Conservation (phyloP, 768 basidiomycete genomes). For the Leccinum uliginosum region DNA sequence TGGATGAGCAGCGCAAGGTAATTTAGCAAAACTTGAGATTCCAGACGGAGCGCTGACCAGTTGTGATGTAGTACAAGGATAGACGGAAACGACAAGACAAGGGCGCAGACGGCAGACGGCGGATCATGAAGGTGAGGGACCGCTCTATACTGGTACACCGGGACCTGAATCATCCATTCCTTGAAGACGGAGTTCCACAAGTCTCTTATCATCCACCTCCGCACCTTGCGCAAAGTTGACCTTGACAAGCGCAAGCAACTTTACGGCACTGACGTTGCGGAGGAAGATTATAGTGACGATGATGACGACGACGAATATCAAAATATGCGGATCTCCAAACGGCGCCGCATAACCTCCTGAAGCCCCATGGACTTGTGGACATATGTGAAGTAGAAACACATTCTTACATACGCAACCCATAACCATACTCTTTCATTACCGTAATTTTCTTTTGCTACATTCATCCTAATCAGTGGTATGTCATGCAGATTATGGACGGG, state of each 20-base stretch:
- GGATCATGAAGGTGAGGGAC: constrained; percentile 51
- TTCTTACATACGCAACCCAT: constrained; percentile 22
- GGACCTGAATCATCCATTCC: background rate
- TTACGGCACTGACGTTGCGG: constrained; percentile 37
- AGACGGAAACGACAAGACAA: constrained; percentile 55
- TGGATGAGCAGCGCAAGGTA: constrained; percentile 71
- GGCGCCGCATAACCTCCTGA: constrained; percentile 27
- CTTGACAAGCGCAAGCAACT: constrained; percentile 43
- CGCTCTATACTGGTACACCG: background rate
- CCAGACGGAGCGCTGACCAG: constrained; percentile 3
- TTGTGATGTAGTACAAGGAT: constrained; percentile 49
- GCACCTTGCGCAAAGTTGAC: constrained; percentile 58
- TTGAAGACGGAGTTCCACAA: constrained; percentile 66
- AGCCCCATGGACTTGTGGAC: constrained; percentile 14
- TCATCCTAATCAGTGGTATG: constrained; percentile 24
- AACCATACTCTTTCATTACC: constrained; percentile 24
- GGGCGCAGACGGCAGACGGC: constrained; percentile 43
- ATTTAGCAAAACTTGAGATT: background rate
- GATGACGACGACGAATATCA: constrained; percentile 34
- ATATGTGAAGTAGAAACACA: constrained; percentile 18
- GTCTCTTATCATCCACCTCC: constrained; percentile 52
- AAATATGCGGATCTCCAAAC: constrained; percentile 27
- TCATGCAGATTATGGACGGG: constrained; percentile 18
- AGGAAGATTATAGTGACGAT: constrained; percentile 34
- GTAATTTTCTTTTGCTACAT: constrained; percentile 28